Conservation (phyloP, 441 rosid species). For the Theobroma grandiflorum region DNA sequence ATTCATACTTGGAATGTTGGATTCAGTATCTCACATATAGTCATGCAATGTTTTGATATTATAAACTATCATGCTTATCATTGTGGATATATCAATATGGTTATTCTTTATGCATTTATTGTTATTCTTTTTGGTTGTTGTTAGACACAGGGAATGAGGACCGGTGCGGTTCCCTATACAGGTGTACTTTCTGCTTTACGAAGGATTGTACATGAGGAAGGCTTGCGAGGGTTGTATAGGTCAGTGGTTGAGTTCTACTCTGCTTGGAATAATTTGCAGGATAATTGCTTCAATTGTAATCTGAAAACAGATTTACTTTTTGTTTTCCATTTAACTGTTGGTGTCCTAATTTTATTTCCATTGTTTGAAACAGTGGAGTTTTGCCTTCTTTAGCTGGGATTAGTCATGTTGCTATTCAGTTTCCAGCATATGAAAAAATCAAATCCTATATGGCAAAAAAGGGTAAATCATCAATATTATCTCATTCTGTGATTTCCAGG, state of each 20-base stretch:
- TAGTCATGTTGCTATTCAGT: slow-evolving; percentile 96
- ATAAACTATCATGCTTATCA: background rate
- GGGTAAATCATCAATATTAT: slow-evolving; percentile 46
- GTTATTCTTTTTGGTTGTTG: slow-evolving; percentile 23
- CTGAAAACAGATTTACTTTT: background rate
- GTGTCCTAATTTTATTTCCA: slow-evolving; percentile 15
- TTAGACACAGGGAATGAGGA: slow-evolving; percentile 92
- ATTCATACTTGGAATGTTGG: background rate
- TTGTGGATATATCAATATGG: slow-evolving; percentile 4
- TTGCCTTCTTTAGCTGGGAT: slow-evolving; percentile 90
- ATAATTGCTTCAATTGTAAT: slow-evolving; percentile 7
- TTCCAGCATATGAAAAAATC: slow-evolving; percentile 91
- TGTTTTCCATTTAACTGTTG: slow-evolving; percentile 17
- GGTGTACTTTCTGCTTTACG: slow-evolving; percentile 77
- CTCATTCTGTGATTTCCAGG: background rate
- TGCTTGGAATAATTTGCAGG: slow-evolving; percentile 13
- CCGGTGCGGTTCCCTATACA: slow-evolving; percentile 87
- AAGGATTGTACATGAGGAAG: slow-evolving; percentile 88
- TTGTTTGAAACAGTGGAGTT: slow-evolving; percentile 76
- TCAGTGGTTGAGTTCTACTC: slow-evolving; percentile 35
- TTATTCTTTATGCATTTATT: slow-evolving; percentile 14
- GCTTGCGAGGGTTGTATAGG: slow-evolving; percentile 90
- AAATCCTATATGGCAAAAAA: slow-evolving; percentile 77
- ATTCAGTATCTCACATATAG: background rate
- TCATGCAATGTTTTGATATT: background rate